Base-by-base conservation (phyloP, 768 basidiomycete genomes). In the Mycena latifolia region DNA sequence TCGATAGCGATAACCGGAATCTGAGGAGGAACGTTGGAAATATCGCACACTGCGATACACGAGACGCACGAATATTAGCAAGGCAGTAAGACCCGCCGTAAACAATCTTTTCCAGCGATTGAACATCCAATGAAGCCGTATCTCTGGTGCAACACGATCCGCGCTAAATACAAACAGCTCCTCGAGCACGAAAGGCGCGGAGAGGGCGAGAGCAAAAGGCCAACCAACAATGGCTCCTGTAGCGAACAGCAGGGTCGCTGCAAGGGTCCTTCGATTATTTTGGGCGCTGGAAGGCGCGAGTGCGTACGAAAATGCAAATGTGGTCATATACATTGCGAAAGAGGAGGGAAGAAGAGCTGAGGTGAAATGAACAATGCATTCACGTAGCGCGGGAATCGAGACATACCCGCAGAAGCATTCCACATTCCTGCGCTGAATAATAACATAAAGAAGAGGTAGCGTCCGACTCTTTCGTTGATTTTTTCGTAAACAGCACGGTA, bases 301-400 rank as follows among this genome's bases (percentile, higher is more conserved):
- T 2, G 86, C 86, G 70, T 86, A 92, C 0, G 94, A 87, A 65
- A 88, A 90, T 4, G 94, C 98, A 55, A 96, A 79, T 66, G 90
- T 88, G 47, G 87, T 89, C 57, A 92, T 87, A 78, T 95, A 96
- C 94, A 99, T 95, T 4, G 96, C 89, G 74, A 99, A 98, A 14
- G 96, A 91, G 18, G 97, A 98, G 0, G 97, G 96, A 12, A 99
- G 85, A 81, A 99, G 92, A 1, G 98, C 94, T 98, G 67, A 35
- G 35, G 18, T 52, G 43, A 60, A 69, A 72, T 17, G 71, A 65
- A 28, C 46, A 28, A 37, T 27, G 58, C 15, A 25, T 29, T 37
- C 20, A n/a, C 7, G 25, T 8, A 28, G 14, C 14, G 14, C 43
- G 43, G 27, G 55, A 18, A 58, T 45, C 47, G 48, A 27, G 29